A percentile compares a stretch with the other conserved stretches of the same genome.
Conservation (phyloP, 768 basidiomycete species). For the Pseudohyphozyma bogoriensis region DNA sequence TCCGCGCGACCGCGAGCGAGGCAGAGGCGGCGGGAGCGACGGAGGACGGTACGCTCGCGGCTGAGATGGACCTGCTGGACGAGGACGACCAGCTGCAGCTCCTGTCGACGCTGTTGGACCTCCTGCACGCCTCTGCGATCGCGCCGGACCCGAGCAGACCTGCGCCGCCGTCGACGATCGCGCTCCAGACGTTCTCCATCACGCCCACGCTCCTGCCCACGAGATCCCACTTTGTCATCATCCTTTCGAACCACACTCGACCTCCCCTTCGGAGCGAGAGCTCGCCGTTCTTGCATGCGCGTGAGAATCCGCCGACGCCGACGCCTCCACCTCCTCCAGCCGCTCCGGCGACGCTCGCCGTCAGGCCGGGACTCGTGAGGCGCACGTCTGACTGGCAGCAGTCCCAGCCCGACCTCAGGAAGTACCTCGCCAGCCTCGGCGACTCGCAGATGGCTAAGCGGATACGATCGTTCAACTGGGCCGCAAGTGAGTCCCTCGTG, state of each 20-base stretch:
- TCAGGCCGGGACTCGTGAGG: too few species aligned
- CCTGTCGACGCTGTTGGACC: neutral
- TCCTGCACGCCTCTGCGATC: neutral
- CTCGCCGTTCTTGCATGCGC: neutral
- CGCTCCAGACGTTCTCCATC: neutral
- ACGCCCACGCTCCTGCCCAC: neutral
- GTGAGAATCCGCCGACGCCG: neutral
- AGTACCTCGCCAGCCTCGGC: conserved; percentile 2
- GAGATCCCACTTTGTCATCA: too few species aligned
- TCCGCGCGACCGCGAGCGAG: neutral
- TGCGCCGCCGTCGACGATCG: neutral
- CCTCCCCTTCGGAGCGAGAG: neutral
- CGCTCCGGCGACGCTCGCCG: too few species aligned
- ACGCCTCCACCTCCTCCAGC: too few species aligned
- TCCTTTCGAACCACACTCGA: neutral
- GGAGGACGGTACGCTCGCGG: too few species aligned
- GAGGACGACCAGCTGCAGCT: neutral
- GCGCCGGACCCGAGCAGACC: neutral
- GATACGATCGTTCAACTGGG: conserved; percentile 9
- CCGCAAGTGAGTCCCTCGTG: conserved; percentile 5
- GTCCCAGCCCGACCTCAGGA: neutral
- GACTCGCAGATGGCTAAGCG: conserved; percentile 10
- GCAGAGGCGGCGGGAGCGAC: too few species aligned
- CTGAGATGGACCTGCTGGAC: neutral
- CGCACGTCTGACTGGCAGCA: too few species aligned